Base-by-base conservation (phyloP, 495 filamentous ascomycete genomes). In the Sordaria brevicollis region DNA sequence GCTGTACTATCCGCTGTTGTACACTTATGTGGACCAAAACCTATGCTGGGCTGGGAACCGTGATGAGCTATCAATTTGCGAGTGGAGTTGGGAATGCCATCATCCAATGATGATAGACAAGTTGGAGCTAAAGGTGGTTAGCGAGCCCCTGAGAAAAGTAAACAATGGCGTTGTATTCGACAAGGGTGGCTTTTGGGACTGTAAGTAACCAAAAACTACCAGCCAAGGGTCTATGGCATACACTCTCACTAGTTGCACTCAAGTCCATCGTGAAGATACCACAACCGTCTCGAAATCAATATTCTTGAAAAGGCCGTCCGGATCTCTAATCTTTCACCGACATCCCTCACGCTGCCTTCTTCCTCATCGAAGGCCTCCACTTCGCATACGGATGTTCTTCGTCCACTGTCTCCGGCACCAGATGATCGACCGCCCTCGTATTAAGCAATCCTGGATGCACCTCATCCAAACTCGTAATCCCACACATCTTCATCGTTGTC, bases 401-500 rank as follows among this genome's bases (percentile, higher is more conserved):
- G 11, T 38, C 65, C 4, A 67, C 19, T 17, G 79, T 79, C 19
- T 75, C 78, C 29, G 90, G 88, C 39, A 93, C 82, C 31, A 92
- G 77, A 74, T 89, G 86, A 73, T 94, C 91, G n/a, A 93, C 81
- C 69, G 86, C 89, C 7, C 81, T 80, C 7, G 92, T 93, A 76
- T 93, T 89, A 65, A 93, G 79, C 54, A 91, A 72, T 13, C 89
- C 89, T 1, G 91, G 90, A 73, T 89, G 86, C 9, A 89, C 86
- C 79, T 93, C 83, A n/a, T 86, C 83, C 8, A 94, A 80, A 68
- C 89, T 83, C 33, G 89, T 93, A 37, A 95, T 86, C 3, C 91
- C 92, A 70, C 85, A 88, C 80, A 93, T 89, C 39, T 88, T 86
- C 92, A 95, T 94, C 6, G 91, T 88, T 5, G 88, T 91, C 73